These are phyloP conservation scores for Bothriochloa decipiens DNA, from an alignment of 176 grass and related monocot species.

Conservation along the genomic window DNA sequence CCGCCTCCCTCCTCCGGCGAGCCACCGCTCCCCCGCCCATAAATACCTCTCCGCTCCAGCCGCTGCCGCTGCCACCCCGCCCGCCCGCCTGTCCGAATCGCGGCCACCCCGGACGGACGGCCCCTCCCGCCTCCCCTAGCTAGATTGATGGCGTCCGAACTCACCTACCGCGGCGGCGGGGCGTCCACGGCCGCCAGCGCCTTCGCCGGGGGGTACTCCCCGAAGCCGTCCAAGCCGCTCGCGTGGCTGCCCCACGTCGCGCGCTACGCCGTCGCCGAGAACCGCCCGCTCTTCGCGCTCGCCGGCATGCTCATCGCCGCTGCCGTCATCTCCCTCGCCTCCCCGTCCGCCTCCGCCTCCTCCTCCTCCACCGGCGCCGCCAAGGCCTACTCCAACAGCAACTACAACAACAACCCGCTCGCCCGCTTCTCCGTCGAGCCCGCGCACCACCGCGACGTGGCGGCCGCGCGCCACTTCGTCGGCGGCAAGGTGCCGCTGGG, in stretches of 20 bases:
- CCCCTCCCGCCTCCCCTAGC: background rate
- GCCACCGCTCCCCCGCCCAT: slow-evolving; percentile 28
- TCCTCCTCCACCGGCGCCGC: background rate
- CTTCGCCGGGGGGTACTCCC: slow-evolving; percentile 25
- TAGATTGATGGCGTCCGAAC: slow-evolving; percentile 79
- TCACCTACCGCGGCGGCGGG: slow-evolving; percentile 68
- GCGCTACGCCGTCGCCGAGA: slow-evolving; percentile 63
- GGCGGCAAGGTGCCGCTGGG: slow-evolving; percentile 84
- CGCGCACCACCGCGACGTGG: background rate
- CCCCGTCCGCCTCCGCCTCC: background rate
- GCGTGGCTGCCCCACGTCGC: slow-evolving; percentile 60
- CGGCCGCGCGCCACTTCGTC: slow-evolving; percentile 52
- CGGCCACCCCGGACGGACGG: background rate
- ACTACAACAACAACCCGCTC: slow-evolving; percentile 32
- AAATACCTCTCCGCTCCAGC: slow-evolving; percentile 32
- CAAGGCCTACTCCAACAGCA: background rate
- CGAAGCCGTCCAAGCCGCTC: slow-evolving; percentile 67
- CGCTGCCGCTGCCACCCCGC: slow-evolving; percentile 22
- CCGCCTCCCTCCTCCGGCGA: background rate
- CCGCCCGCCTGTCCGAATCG: slow-evolving; percentile 2
- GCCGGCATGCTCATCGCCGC: slow-evolving; percentile 69
- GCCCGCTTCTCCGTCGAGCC: slow-evolving; percentile 43
- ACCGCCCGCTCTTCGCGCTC: slow-evolving; percentile 78
- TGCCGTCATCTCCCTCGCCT: slow-evolving; percentile 57
- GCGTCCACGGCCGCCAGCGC: slow-evolving; percentile 25